Evolutionary conservation across 2,329 filamentous ascomycete genomes (phyloP).

Genomic region (Tolypocladium amazonense): DNA sequence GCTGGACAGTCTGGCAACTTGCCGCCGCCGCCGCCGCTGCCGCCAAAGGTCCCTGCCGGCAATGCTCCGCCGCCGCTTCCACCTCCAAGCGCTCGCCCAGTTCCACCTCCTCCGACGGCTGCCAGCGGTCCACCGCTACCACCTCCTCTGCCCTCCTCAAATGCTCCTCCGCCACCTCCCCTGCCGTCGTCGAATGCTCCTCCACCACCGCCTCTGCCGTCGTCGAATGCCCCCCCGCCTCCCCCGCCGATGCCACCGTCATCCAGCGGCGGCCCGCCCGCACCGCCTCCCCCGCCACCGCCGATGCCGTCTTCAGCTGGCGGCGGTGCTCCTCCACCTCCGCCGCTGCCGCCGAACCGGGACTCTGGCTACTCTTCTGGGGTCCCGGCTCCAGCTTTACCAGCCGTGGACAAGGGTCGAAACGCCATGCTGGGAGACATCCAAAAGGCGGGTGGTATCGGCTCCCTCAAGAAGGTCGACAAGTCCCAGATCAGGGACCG

Average conservation of each 20-base stretch:
- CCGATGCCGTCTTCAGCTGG: slow-evolving; percentile 16
- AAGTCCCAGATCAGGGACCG: slow-evolving; percentile 60
- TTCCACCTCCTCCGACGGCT: slow-evolving; percentile 41
- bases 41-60: slow-evolving; percentile 34
- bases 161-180: slow-evolving; percentile 23
- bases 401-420: slow-evolving; percentile 34
- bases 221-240: slow-evolving; percentile 21
- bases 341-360: slow-evolving; percentile 45
- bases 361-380: slow-evolving; percentile 48
- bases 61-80: slow-evolving; percentile 38
- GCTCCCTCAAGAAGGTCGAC: slow-evolving; percentile 65
- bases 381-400: slow-evolving; percentile 33
- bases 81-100: slow-evolving; percentile 39
- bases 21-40: slow-evolving; percentile 30
- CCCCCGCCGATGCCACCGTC: slow-evolving; percentile 19
- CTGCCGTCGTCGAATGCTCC: background rate
- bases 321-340: slow-evolving; percentile 33
- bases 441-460: slow-evolving; percentile 56
- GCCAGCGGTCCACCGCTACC: slow-evolving; percentile 27
- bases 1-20: slow-evolving; percentile 10
- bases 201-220: slow-evolving; percentile 19
- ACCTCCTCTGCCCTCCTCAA: slow-evolving; percentile 37
- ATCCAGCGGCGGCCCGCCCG: slow-evolving; percentile 17
- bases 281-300: slow-evolving; percentile 28
- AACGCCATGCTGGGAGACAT: slow-evolving; percentile 61